Evolutionary conservation across 2,329 filamentous ascomycete species (phyloP).

Genomic region (Pestalotiopsis sp.): DNA sequence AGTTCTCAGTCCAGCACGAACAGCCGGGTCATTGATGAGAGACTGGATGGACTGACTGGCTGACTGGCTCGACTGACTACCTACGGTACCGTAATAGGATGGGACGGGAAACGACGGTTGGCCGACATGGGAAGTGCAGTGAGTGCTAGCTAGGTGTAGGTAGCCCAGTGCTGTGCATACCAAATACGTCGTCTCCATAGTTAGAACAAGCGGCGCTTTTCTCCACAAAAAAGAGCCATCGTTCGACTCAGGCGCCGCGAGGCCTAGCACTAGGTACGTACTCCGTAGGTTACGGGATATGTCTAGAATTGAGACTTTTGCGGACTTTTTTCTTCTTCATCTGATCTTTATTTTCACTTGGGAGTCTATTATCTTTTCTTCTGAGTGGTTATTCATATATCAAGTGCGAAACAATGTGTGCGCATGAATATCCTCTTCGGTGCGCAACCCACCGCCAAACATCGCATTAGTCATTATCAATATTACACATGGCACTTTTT

Average conservation of each 20-base stretch:
- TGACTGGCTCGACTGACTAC: too few species aligned
- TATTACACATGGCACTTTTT: too few species aligned
- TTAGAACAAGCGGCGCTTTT: not conserved
- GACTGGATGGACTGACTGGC: too few species aligned
- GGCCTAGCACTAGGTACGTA: not conserved
- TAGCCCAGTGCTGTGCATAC: not conserved
- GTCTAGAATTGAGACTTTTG: not conserved
- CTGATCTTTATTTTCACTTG: not conserved
- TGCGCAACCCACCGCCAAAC: too few species aligned
- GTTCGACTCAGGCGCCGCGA: conserved; percentile 4
- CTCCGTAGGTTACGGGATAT: not conserved
- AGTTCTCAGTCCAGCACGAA: not conserved
- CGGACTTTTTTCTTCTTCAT: not conserved
- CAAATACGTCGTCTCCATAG: not conserved
- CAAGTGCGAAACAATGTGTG: too few species aligned
- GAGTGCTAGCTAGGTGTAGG: not conserved
- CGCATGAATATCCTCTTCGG: too few species aligned
- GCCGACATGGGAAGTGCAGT: not conserved
- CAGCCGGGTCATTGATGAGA: not conserved
- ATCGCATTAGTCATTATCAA: too few species aligned
- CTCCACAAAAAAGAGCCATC: conserved; percentile 9
- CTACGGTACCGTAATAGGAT: too few species aligned
- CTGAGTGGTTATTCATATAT: not conserved
- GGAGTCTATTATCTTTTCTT: not conserved
- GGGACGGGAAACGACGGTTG: not conserved